Percentiles rank a stretch among this genome's conserved stretches.
phyloP scores from a whole-genome alignment of 495 filamentous ascomycete species.

The Penicillium odoratum region DNA sequence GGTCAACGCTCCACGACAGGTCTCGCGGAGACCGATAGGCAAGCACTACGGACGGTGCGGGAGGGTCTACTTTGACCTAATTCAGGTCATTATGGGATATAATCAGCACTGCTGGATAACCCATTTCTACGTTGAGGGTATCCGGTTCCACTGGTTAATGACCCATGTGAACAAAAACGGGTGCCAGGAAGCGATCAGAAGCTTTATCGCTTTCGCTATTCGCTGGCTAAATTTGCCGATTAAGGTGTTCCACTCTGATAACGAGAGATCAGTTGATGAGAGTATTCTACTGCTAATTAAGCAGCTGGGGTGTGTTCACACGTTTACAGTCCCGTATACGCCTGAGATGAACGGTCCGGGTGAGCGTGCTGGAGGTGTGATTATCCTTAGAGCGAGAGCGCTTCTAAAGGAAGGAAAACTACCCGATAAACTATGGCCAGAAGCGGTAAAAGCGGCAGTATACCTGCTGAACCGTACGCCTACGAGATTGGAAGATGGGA shows the following conservation, averaged over 20 bases:
- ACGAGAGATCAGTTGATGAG: constrained; percentile 4
- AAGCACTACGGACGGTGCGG: constrained; percentile 1
- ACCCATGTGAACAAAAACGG: constrained; percentile 1
- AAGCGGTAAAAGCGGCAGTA: neutral
- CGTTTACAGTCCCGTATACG: neutral
- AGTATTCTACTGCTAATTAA: too few species aligned
- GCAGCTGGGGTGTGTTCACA: neutral
- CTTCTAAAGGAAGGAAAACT: constrained; percentile 6
- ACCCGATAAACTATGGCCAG: too few species aligned
- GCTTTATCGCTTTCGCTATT: neutral
- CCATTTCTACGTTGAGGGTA: constrained; percentile 14
- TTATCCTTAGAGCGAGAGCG: neutral
- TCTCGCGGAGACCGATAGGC: constrained; percentile 1
- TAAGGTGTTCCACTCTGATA: constrained; percentile 6
- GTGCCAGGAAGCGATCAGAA: neutral
- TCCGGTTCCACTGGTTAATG: constrained; percentile 5
- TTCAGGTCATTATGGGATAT: constrained; percentile 1
- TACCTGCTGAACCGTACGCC: constrained; percentile 14
- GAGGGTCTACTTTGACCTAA: constrained; percentile 6
- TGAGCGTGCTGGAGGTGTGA: constrained; percentile 13
- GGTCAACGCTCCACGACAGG: neutral
- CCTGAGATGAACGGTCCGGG: constrained; percentile 11
- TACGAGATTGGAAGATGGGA: neutral
- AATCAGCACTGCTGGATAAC: constrained; percentile 7
- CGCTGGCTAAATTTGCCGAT: constrained; percentile 6